These are phyloP conservation scores for Trichoderma semiorbis DNA, from an alignment of 2,329 filamentous ascomycete species.

Conservation along the genomic window DNA sequence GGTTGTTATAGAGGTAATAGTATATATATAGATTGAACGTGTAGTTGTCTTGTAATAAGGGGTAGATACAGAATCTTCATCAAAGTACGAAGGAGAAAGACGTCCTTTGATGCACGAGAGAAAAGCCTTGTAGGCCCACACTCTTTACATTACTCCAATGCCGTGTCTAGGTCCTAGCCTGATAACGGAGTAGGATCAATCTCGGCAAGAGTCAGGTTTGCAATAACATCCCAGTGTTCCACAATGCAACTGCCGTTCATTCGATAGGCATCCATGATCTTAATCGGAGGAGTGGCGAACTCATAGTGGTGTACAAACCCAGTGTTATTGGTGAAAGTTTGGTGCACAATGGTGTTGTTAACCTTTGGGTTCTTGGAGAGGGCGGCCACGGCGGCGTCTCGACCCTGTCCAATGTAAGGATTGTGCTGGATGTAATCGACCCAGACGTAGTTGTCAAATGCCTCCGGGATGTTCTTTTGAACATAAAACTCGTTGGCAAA, in stretches of 20 bases:
- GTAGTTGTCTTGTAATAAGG: background rate
- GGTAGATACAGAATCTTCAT: background rate
- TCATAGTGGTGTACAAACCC: background rate
- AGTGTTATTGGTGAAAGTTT: background rate
- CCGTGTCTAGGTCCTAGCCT: background rate
- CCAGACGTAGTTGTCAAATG: constrained; percentile 2
- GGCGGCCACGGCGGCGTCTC: background rate
- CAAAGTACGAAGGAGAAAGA: background rate
- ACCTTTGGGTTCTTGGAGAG: background rate
- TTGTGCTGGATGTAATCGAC: constrained; percentile 10
- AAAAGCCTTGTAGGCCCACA: background rate
- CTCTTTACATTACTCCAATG: background rate
- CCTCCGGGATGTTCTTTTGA: background rate
- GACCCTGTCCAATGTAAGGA: background rate
- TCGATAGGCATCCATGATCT: constrained; percentile 5
- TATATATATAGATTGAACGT: background rate
- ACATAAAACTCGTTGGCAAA: background rate
- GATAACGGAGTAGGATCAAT: background rate
- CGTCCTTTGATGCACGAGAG: background rate
- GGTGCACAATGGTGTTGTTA: background rate
- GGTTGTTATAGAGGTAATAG: background rate
- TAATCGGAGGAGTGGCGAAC: background rate
- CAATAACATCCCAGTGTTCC: constrained; percentile 8
- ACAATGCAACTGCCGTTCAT: constrained; percentile 9
- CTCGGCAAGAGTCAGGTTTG: constrained; percentile 1